A percentile compares a stretch with the other conserved stretches of the same genome.
Evolutionary conservation across 2,329 filamentous ascomycete species (phyloP).

Genomic region (Penicillium sp.): DNA sequence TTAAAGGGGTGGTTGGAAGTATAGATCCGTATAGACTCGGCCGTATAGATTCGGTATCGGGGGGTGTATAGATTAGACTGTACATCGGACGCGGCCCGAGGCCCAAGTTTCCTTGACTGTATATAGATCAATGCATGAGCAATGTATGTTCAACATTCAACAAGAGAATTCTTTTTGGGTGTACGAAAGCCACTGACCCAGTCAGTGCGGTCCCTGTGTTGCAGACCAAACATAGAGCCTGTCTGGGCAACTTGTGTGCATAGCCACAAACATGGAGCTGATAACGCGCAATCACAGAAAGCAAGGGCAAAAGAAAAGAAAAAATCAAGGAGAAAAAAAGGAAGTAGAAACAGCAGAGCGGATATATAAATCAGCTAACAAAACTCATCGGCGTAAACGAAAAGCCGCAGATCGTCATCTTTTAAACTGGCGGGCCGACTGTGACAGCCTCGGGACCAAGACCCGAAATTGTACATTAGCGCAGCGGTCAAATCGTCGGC

Average conservation of each 20-base stretch:
- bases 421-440: slow-evolving; percentile 3
- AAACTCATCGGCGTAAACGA: slow-evolving; percentile 6
- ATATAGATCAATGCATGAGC: slow-evolving; percentile 4
- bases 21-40: slow-evolving; percentile 6
- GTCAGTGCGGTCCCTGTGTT: not conserved
- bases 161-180: not conserved
- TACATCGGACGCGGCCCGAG: not conserved
- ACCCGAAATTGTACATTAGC: slow-evolving; percentile 12
- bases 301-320: not conserved
- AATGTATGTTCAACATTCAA: not conserved
- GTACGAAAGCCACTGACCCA: not conserved
- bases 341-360: not conserved
- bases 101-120: slow-evolving; percentile 1
- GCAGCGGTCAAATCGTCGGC: slow-evolving; percentile 1
- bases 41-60: not conserved
- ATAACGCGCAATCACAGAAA: not conserved
- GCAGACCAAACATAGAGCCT: not conserved
- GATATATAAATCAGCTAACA: not conserved
- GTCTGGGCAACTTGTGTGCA: not conserved
- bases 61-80: too few relatives aligned
- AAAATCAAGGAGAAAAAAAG: slow-evolving; percentile 1
- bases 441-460: slow-evolving; percentile 10
- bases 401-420: slow-evolving; percentile 4
- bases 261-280: not conserved
- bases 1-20: not conserved